Percentiles rank a stretch among this genome's conserved stretches.
These are phyloP conservation scores for Termitomyces sp. DNA, from an alignment of 768 basidiomycete genomes.

Conservation along the genomic window DNA sequence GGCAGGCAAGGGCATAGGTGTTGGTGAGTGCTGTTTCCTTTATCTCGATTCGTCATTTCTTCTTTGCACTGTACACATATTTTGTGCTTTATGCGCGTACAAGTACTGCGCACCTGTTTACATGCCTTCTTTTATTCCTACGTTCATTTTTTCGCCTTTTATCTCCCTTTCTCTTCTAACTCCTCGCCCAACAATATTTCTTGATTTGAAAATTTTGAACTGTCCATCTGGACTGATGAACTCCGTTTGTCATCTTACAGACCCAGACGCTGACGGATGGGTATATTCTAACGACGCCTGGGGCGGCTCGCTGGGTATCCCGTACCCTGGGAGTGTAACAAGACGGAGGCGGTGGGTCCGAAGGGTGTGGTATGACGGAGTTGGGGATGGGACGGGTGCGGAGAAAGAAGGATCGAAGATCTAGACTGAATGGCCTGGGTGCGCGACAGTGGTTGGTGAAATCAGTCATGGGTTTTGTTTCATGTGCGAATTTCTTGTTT, in stretches of 20 bases:
- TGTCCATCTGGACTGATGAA: neutral
- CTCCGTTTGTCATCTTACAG: neutral
- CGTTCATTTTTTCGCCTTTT: no score
- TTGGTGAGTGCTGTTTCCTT: neutral
- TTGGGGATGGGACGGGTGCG: neutral
- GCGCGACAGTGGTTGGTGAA: neutral
- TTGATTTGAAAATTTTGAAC: no score
- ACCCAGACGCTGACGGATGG: conserved; percentile 56
- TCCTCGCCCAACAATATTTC: no score
- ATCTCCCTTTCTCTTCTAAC: no score
- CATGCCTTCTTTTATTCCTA: no score
- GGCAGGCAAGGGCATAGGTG: conserved; percentile 24
- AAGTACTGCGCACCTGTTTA: neutral
- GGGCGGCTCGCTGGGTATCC: conserved; percentile 43
- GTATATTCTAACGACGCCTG: conserved; percentile 77
- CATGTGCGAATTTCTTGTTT: neutral
- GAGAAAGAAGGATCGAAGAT: neutral
- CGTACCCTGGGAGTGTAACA: conserved; percentile 46
- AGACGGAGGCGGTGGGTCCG: conserved; percentile 66
- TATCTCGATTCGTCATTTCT: neutral
- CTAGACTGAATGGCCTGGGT: neutral
- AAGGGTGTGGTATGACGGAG: conserved; percentile 52
- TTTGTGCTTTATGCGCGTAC: neutral
- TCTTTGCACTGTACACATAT: neutral
- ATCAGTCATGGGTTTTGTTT: neutral